phyloP scores from a whole-genome alignment of 225 moss, liverwort and hornwort species.

The Straminergon stramineum region DNA sequence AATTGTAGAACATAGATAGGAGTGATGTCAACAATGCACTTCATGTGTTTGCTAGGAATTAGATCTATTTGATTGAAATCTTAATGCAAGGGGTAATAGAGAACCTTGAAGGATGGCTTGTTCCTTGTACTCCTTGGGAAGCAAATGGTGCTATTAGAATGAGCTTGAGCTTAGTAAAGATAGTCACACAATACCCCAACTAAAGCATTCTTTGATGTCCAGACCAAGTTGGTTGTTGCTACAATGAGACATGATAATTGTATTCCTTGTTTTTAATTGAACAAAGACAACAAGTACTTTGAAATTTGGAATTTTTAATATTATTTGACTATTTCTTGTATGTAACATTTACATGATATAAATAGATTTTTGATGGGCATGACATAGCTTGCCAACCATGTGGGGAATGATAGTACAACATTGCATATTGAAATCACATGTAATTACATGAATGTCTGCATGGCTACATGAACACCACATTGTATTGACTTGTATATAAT shows the following conservation, averaged over 20 bases:
- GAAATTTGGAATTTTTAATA: neutral
- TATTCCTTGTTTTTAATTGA: too few species aligned
- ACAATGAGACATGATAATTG: too few species aligned
- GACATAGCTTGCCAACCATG: neutral
- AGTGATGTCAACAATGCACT: neutral
- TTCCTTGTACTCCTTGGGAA: neutral
- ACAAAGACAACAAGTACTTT: too few species aligned
- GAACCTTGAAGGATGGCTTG: rapidly evolving
- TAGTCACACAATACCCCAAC: neutral
- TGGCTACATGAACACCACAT: neutral
- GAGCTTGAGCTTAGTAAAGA: neutral
- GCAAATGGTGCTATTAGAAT: neutral
- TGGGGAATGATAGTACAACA: neutral
- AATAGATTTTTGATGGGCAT: neutral
- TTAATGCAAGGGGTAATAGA: neutral
- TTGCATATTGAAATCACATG: neutral
- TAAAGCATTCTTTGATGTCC: neutral
- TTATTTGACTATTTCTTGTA: neutral
- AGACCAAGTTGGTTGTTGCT: neutral
- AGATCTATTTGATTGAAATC: neutral
- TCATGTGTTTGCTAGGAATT: neutral
- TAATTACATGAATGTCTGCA: neutral
- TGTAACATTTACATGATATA: neutral
- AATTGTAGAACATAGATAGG: neutral
- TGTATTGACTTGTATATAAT: too few species aligned